Base-by-base conservation (phyloP, 768 basidiomycete genomes). In the Boletus bicolor region DNA sequence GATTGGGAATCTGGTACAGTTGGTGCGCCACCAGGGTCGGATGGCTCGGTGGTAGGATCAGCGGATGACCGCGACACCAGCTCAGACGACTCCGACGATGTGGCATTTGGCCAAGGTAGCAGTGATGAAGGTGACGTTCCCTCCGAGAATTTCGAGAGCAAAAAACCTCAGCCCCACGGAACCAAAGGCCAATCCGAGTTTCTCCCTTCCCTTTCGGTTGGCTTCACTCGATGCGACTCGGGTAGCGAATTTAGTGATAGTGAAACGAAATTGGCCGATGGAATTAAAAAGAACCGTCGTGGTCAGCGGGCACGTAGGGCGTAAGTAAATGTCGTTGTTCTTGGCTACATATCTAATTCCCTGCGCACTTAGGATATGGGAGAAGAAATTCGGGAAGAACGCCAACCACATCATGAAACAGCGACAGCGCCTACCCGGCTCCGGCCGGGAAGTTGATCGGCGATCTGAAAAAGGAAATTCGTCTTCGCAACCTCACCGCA, bases 251-350 rank as follows among this genome's bases (percentile, higher is more conserved):
- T 83, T 57, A 84, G 87, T 66, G 87, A 89, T 56, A 77, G 72
- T 21, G 90, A 87, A 60, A 76, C 73, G 36, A 78, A 75, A 24
- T 75, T 76, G 32, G 81, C 75, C 15, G 84, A 84, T 38, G 73
- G 76, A 26, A 71, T 67, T 1, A 86, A 85, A 76, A 98, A 90
- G 76, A 95, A 99, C 64, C 75, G 96, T 52, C 79, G 94, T 38
- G 97, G 96, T 32, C 97, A 99, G 70, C 75, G 94, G 47, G 96
- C 96, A n/a, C 79, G 97, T 56, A 79, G 88, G 75, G 91, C 90
- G 97, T 97, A 71, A 81, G 95, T 87, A 14, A 3, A 44, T 49
- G 6, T 55, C 7, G 28, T n/a, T 17, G 47, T 52, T 58, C 24
- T 17, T 26, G 37, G 32, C 2, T 12, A 12, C 12, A 21, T 36